These are phyloP conservation scores for Pseudopyricularia cyperi DNA, from an alignment of 2,329 filamentous ascomycete genomes.

Conservation along the genomic window DNA sequence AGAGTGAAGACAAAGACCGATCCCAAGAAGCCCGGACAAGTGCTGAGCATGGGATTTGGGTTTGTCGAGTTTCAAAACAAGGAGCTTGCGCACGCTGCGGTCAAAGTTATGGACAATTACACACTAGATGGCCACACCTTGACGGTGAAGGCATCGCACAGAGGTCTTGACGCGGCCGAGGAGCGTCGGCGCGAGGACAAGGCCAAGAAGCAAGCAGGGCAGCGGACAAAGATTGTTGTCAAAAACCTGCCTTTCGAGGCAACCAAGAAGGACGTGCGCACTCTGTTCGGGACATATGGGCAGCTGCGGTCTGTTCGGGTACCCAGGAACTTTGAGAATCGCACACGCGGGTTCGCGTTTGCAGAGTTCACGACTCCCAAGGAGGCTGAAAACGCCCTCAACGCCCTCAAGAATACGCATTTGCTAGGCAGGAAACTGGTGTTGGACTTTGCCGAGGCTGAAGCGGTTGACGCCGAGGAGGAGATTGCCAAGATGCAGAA, in stretches of 20 bases:
- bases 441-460: conserved; percentile 80
- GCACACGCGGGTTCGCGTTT: conserved; percentile 88
- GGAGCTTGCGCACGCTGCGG: conserved; percentile 64
- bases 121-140: conserved; percentile 80
- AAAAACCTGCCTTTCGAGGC: conserved; percentile 98
- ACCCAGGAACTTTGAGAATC: conserved; percentile 86
- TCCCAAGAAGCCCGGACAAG: conserved; percentile 76
- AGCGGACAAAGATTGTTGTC: conserved; percentile 86
- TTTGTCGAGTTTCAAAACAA: conserved; percentile 82
- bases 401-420: conserved; percentile 84
- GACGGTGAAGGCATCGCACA: conserved; percentile 75
- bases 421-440: conserved; percentile 80
- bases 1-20: conserved; percentile 88
- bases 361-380: conserved; percentile 86
- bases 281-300: conserved; percentile 79
- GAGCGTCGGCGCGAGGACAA: conserved; percentile 72
- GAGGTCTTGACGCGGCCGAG: conserved; percentile 74
- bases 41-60: conserved; percentile 93
- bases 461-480: conserved; percentile 82
- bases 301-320: conserved; percentile 85
- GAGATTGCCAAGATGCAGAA: conserved; percentile 95
- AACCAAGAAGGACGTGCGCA: conserved; percentile 79
- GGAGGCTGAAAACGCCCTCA: conserved; percentile 81
- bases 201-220: conserved; percentile 63
- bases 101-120: conserved; percentile 77